Evolutionary conservation across 2,329 filamentous ascomycete genomes (phyloP), one percentile per base, ranked within the genome.

Genomic region (Talaromyces sp.): DNA sequence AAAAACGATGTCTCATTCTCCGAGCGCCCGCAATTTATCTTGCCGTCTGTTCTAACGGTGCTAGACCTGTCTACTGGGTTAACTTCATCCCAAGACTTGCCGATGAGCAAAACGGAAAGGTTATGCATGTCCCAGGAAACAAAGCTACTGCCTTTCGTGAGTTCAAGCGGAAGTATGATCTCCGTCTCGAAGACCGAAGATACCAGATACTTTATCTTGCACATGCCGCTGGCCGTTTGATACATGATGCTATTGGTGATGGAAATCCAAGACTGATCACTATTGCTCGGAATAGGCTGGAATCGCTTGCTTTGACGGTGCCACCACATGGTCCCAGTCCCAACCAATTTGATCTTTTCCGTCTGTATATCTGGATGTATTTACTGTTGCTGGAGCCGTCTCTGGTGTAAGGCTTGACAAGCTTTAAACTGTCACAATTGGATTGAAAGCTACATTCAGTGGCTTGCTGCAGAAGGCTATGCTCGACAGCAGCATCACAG

Each of bases 131-230:
- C 22, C 64, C 65, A 19, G 66, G 68, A 1, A 68, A 60, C 15
- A 59, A 60, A 31, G 61, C 63, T 52, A 70, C 64, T 6, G 68
- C 66, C 11, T 69, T 63, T 50, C 52, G 58, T 9, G 67, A 70
- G 43, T 70, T 69, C 66, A 69, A 69, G 31, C 67, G 67, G 37
- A 67, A 68, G 37, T 67, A 69, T 54, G 63, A 69, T 39, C 58
- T 63, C 27, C 33, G 47, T 39, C 54, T 60, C 31, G 66, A 66
- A 25, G 43, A 64, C 11, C 67, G 67, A 25, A 54, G 25, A 19
- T 63, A 58, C 50, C 43, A 68, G 43, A 66, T 27, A 25, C 49
- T 67, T 37, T 62, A 19, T 19, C 66, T 70, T 22, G 64, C 27
- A 6, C 31, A 62, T 37, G 43, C 68, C 13, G 52, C 64, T 37